Evolutionary conservation across 2,329 filamentous ascomycete species (phyloP).

Genomic region (Pestalotiopsis sp.): DNA sequence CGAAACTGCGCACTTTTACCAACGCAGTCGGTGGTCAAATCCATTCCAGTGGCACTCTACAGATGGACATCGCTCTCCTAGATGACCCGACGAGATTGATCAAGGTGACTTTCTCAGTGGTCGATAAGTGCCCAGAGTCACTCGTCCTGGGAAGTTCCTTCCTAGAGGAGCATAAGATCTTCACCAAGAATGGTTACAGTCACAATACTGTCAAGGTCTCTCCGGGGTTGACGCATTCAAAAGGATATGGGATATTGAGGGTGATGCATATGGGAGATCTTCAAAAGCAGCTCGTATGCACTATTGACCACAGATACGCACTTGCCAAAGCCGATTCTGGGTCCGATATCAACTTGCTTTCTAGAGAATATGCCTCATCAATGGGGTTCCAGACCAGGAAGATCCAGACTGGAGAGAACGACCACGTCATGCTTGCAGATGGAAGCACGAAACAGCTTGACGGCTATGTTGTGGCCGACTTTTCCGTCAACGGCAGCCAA

Average conservation of each 20-base stretch:
- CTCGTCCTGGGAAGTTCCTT: not conserved
- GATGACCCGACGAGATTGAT: not conserved
- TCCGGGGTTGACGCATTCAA: not conserved
- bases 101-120: not conserved
- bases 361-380: no score
- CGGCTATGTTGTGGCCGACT: no score
- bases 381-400: no score
- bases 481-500: no score
- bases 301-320: no score
- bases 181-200: not conserved
- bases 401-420: not conserved
- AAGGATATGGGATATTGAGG: not conserved
- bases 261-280: not conserved
- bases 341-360: no score
- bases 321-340: no score
- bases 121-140: not conserved
- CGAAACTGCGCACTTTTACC: not conserved
- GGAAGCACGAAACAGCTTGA: no score
- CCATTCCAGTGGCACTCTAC: not conserved
- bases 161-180: not conserved
- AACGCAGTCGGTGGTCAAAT: not conserved
- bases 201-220: not conserved
- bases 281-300: not conserved
- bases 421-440: no score
- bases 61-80: not conserved